These are phyloP conservation scores for Candida freyschussii DNA, from an alignment of 1,139 yeast species.

Conservation along the genomic window DNA sequence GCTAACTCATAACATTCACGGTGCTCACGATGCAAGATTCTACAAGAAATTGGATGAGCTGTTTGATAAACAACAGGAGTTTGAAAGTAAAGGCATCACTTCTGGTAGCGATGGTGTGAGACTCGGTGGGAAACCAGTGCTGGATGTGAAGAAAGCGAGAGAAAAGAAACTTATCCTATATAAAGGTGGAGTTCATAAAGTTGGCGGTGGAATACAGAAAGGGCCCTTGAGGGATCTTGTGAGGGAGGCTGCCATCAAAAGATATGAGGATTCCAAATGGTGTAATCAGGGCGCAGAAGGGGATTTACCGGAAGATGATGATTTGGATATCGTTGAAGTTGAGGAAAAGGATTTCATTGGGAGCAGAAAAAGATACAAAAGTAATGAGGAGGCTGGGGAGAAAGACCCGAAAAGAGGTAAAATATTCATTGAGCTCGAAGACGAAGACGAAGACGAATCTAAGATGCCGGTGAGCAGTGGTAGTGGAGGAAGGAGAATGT, in stretches of 20 bases:
- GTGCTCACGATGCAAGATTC: conserved; percentile 76
- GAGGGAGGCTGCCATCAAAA: conserved; percentile 62
- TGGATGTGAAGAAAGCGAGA: conserved; percentile 18
- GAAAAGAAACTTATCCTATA: conserved; percentile 17
- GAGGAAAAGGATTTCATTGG: conserved; percentile 6
- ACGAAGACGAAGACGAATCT: conserved; percentile 2
- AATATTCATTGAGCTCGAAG: not conserved
- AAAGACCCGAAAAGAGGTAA: not conserved
- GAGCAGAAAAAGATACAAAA: not conserved
- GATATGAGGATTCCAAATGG: conserved; percentile 38
- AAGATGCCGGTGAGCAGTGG: conserved; percentile 2
- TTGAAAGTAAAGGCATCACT: conserved; percentile 39
- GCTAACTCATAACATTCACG: conserved; percentile 71
- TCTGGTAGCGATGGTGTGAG: conserved; percentile 40
- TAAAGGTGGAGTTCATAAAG: conserved; percentile 14
- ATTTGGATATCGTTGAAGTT: conserved; percentile 9
- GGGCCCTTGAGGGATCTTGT: conserved; percentile 41
- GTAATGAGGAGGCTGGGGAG: not conserved
- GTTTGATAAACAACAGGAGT: conserved; percentile 49
- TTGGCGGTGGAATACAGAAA: conserved; percentile 15
- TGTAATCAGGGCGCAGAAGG: conserved; percentile 18
- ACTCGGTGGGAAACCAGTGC: conserved; percentile 38
- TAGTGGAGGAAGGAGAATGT: no score
- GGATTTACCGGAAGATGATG: conserved; percentile 19
- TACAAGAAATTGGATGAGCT: conserved; percentile 62